Conservation (phyloP, 805 yeast genomes). For the Dipodascus geniculatus region DNA sequence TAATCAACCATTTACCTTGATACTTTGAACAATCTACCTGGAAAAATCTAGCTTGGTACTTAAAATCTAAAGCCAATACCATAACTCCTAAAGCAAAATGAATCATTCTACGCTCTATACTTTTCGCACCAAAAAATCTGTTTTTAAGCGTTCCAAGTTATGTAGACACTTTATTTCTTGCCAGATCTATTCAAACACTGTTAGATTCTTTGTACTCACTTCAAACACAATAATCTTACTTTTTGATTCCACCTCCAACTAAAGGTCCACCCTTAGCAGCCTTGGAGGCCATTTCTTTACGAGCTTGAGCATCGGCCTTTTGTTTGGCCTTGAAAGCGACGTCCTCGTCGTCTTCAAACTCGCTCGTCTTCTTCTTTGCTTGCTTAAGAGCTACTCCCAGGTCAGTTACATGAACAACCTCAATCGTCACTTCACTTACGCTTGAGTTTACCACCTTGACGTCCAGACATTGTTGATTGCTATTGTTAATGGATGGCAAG, state of each 20-base stretch:
- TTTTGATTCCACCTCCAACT: conserved; percentile 91
- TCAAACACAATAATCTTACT: conserved; percentile 28
- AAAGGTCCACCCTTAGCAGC: conserved; percentile 87
- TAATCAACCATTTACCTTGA: too few relatives aligned
- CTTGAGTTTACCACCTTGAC: conserved; percentile 96
- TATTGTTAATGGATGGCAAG: not conserved
- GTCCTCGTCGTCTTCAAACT: conserved; percentile 70
- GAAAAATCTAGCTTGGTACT: too few relatives aligned
- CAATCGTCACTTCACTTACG: conserved; percentile 48
- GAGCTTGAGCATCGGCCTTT: conserved; percentile 88
- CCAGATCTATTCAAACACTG: conserved; percentile 10
- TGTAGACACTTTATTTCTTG: conserved; percentile 15
- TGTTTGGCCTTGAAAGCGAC: conserved; percentile 85
- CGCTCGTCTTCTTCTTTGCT: conserved; percentile 71
- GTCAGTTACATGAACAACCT: too few relatives aligned
- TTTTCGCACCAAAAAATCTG: too few relatives aligned
- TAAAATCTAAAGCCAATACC: too few relatives aligned
- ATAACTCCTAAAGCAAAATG: too few relatives aligned
- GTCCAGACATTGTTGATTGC: conserved; percentile 64
- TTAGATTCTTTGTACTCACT: conserved; percentile 1
- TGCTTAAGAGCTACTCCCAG: conserved; percentile 61
- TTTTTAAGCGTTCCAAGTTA: too few relatives aligned
- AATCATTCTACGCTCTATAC: too few relatives aligned
- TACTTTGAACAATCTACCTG: too few relatives aligned
- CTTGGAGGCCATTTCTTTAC: conserved; percentile 78